Evolutionary conservation across 768 basidiomycete genomes (phyloP), one percentile per base, ranked within the genome.

Genomic region (Amanita muscaria): DNA sequence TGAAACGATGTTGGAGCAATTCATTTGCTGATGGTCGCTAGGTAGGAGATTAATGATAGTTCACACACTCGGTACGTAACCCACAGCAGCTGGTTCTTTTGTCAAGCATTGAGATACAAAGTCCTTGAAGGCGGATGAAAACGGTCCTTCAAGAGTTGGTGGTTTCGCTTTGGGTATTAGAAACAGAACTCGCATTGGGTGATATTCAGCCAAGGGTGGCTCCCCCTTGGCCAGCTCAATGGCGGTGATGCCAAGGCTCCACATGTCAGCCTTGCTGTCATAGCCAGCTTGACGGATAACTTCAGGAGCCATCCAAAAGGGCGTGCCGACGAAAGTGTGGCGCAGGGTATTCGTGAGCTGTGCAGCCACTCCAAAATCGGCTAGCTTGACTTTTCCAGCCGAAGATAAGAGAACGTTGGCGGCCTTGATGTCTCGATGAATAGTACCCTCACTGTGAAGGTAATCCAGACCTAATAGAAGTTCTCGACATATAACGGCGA

Each of bases 281-380:
- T 98, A 98, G 1, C 93, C 94, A 5, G 92, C 86, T 62, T 97
- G 92, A 25, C 90, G 83, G 55, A 98, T 98, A 44, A 98, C 94
- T 62, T 98, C 94, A 2, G 94, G 94, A 2, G 94, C 94, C 92
- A 94, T 94, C 91, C 91, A 94, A 59, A 91, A 93, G 2, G 91
- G 91, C 3, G 91, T 93, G 22, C 91, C 94, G 47, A 99, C 94
- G 60, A 99, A 98, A 0, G 96, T 99, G 59, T 98, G 93, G 37
- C 94, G 79, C 40, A 94, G 71, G 0, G 92, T 94, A 62, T 75
- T 90, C 31, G 93, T 92, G 49, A 99, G 79, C 59, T 97, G 93
- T 2, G 96, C 96, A 5, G 96, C 94, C 18, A 99, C 96, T 50
- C 96, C 96, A 57, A 99, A 98, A 61, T 99, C 96, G 16, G 94